Base-by-base conservation (phyloP, 2,329 filamentous ascomycete genomes). In the Diaporthe vexans region DNA sequence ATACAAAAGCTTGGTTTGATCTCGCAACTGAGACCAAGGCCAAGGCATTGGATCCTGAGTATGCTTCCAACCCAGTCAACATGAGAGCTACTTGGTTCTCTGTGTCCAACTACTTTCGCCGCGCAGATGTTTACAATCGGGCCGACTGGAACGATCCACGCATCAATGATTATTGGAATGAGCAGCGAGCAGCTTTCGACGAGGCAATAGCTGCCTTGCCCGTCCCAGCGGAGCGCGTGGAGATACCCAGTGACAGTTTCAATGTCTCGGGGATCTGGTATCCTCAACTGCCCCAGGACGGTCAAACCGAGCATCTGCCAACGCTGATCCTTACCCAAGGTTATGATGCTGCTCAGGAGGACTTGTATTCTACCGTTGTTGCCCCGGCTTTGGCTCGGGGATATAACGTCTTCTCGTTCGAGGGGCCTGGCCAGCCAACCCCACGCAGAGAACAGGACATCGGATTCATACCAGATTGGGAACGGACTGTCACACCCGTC, bases 391-490 rank as follows among this genome's bases (percentile, higher is more conserved):
- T 84, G 11, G 80, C 81, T 29, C 82, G 85, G 3, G 86, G 86
- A 1, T 85, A 80, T 76, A 85, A 88, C 72, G 79, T 81, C 48
- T 80, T 87, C n/a, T 83, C 83, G 0, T 88, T 85, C 75, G 86
- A 88, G 65, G 86, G 86, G 0, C 86, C 86, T 0, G 86, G 86
- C 0, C 86, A 88, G 75, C 80, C 81, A 2, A 83, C 80, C 0
- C 82, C 85, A 1, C 82, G 83, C 9, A 82, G 86, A 0, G 73
- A 83, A 0, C 84, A 88, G 58, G 77, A 80, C 6, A 52, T 86
- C 1, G 85, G 83, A 4, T 87, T 87, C 76, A 85, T 85, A 13
- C 81, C 80, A 0, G 79, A 87, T 29, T 87, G 85, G 85, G 82
- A 85, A 76, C 78, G 74, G 3, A 84, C 84, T 0, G 79, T 84